A percentile compares a stretch with the other conserved stretches of the same genome.
Evolutionary conservation across 345 rosid genomes (phyloP).

Genomic region (sweet orange (Citrus sinensis)): DVS_A1.0 CM039164.1:14199001-14199500

Average conservation of each 20-base stretch:
- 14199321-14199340: constrained; percentile 56
- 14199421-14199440: constrained; percentile 71
- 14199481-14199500: constrained; percentile 46
- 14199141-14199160: no score
- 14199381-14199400: constrained; percentile 74
- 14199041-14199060: no score
- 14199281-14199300: constrained; percentile 76
- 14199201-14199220: neutral
- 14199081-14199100: no score
- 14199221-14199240: neutral
- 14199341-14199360: constrained; percentile 55
- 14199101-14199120: no score
- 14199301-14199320: constrained; percentile 64
- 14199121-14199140: no score
- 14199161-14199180: no score
- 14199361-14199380: constrained; percentile 72
- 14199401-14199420: constrained; percentile 76
- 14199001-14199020: neutral
- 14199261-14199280: constrained; percentile 59
- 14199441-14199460: constrained; percentile 70
- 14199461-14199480: constrained; percentile 37
- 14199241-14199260: constrained; percentile 27
- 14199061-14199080: no score
- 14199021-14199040: neutral
- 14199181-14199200: no score